A percentile compares a stretch with the other conserved stretches of the same genome.
Evolutionary conservation across 2,329 filamentous ascomycete species (phyloP).

Genomic region (Diaporthe aspalathi): DNA sequence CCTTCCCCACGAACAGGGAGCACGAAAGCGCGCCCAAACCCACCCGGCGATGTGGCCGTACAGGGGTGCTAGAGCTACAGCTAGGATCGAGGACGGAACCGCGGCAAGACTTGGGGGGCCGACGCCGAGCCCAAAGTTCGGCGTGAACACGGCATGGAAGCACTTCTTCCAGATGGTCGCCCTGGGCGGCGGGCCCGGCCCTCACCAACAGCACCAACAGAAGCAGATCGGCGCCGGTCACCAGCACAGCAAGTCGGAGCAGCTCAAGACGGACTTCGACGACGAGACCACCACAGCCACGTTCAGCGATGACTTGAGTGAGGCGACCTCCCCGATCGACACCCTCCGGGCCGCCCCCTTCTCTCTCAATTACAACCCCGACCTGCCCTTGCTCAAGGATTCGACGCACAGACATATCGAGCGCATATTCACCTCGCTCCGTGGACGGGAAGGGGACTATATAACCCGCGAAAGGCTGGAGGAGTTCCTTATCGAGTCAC

Average conservation of each 20-base stretch:
- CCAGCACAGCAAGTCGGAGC: constrained; percentile 31
- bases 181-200: constrained; percentile 34
- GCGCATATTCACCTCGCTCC: constrained; percentile 59
- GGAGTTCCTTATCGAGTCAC: constrained; percentile 61
- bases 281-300: constrained; percentile 20
- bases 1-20: constrained; percentile 26
- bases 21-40: constrained; percentile 36
- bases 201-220: constrained; percentile 9
- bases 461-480: constrained; percentile 52
- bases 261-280: constrained; percentile 27
- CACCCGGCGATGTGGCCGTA: constrained; percentile 36
- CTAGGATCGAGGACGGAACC: constrained; percentile 18
- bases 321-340: constrained; percentile 19
- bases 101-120: constrained; percentile 28
- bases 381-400: constrained; percentile 58
- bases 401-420: constrained; percentile 61
- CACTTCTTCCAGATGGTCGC: constrained; percentile 39
- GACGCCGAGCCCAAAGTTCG: constrained; percentile 36
- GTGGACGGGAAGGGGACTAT: constrained; percentile 47
- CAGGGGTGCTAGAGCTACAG: constrained; percentile 24
- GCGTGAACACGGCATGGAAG: constrained; percentile 39
- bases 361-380: constrained; percentile 30
- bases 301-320: constrained; percentile 11
- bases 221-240: constrained; percentile 7
- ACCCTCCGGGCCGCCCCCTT: constrained; percentile 28